Conservation (phyloP, 768 basidiomycete genomes). For the Tylopilus balloui region DNA sequence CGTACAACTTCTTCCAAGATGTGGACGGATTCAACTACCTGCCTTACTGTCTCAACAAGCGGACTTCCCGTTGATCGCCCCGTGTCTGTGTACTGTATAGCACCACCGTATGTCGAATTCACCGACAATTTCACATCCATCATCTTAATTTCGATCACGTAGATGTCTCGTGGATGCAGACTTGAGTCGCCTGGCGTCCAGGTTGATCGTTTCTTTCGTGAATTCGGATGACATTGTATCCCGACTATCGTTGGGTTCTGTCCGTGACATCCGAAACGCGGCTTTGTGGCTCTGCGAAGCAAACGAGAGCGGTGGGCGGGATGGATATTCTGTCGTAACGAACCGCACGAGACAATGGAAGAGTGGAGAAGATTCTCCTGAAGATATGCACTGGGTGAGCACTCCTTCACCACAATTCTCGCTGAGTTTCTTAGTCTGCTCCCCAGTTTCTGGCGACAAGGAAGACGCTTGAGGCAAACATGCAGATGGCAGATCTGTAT, state of each 20-base stretch:
- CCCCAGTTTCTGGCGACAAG: slow-evolving; percentile 70
- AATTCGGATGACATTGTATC: slow-evolving; percentile 82
- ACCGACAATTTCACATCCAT: background rate
- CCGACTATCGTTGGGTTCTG: slow-evolving; percentile 70
- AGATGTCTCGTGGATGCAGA: slow-evolving; percentile 62
- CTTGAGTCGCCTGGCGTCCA: slow-evolving; percentile 54
- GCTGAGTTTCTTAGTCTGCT: background rate
- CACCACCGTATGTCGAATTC: slow-evolving; percentile 59
- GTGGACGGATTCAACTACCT: slow-evolving; percentile 82
- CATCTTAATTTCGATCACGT: slow-evolving; percentile 1
- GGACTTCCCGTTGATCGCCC: slow-evolving; percentile 64
- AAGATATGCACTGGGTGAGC: slow-evolving; percentile 51
- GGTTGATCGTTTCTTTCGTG: slow-evolving; percentile 71
- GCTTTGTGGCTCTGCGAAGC: slow-evolving; percentile 79
- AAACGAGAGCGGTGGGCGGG: slow-evolving; percentile 39
- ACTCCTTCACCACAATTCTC: background rate
- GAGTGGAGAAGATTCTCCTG: slow-evolving; percentile 50
- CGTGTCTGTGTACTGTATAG: slow-evolving; percentile 75
- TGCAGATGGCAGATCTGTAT: slow-evolving; percentile 67
- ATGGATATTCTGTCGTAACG: slow-evolving; percentile 39
- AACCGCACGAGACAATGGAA: slow-evolving; percentile 56
- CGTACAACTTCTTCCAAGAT: slow-evolving; percentile 42
- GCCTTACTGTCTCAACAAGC: slow-evolving; percentile 61
- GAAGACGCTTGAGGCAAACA: slow-evolving; percentile 82
- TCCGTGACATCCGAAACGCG: slow-evolving; percentile 70